A percentile compares a stretch with the other conserved stretches of the same genome.
These are phyloP conservation scores for Venturia asperata DNA, from an alignment of 2,329 filamentous ascomycete species.

Conservation along the genomic window DNA sequence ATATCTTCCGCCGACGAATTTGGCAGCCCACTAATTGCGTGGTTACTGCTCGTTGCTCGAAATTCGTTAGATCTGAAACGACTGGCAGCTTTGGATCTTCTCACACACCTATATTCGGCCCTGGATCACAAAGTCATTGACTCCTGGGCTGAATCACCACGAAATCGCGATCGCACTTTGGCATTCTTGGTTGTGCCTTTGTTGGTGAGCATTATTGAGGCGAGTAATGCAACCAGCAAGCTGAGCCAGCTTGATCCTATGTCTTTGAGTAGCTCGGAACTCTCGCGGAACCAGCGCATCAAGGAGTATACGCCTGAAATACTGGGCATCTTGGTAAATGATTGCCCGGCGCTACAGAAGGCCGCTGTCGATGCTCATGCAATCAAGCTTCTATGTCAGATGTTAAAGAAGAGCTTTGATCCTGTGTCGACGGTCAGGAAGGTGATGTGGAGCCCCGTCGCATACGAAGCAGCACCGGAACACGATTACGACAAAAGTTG, in stretches of 20 bases:
- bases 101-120: slow-evolving; percentile 22
- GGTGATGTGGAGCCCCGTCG: slow-evolving; percentile 49
- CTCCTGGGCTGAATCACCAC: slow-evolving; percentile 32
- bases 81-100: slow-evolving; percentile 36
- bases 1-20: slow-evolving; percentile 33
- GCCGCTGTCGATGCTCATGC: slow-evolving; percentile 66
- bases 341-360: slow-evolving; percentile 72
- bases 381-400: slow-evolving; percentile 54
- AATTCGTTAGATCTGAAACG: slow-evolving; percentile 36
- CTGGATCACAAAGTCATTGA: slow-evolving; percentile 31
- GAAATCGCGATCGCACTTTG: slow-evolving; percentile 36
- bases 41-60: slow-evolving; percentile 41
- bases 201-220: slow-evolving; percentile 42
- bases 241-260: slow-evolving; percentile 47
- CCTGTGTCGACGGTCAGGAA: slow-evolving; percentile 42
- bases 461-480: slow-evolving; percentile 23
- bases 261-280: slow-evolving; percentile 42
- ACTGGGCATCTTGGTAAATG: slow-evolving; percentile 72
- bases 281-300: slow-evolving; percentile 55
- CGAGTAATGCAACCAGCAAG: slow-evolving; percentile 26
- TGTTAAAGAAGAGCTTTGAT: slow-evolving; percentile 61
- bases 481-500: slow-evolving; percentile 19
- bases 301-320: slow-evolving; percentile 67
- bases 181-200: slow-evolving; percentile 41
- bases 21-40: slow-evolving; percentile 41